A percentile compares a stretch with the other conserved stretches of the same genome.
These are phyloP conservation scores for Nissolia schottii DNA, from an alignment of 306 rosid species.

Conservation along the genomic window DNA sequence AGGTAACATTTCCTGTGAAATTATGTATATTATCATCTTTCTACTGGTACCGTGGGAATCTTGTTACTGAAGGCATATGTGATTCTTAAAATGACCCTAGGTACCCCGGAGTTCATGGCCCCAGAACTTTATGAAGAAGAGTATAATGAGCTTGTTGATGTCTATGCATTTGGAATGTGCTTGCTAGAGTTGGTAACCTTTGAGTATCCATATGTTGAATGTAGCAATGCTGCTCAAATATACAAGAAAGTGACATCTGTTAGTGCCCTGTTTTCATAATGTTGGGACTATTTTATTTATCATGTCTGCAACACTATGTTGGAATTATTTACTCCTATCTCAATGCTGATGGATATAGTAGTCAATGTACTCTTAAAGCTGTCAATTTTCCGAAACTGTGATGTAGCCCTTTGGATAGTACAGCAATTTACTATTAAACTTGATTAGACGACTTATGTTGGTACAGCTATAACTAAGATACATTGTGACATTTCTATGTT, in stretches of 20 bases:
- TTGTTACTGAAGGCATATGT: conserved; percentile 9
- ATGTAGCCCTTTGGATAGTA: conserved; percentile 5
- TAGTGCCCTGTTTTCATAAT: conserved; percentile 33
- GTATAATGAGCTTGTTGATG: conserved; percentile 93
- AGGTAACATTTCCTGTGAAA: conserved; percentile 47
- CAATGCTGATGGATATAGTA: neutral
- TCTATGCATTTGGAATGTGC: conserved; percentile 99
- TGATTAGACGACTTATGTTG: neutral
- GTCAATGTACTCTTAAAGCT: neutral
- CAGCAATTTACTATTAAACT: conserved; percentile 11
- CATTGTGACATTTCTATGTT: neutral
- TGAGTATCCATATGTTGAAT: conserved; percentile 90
- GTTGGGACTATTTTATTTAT: conserved; percentile 17
- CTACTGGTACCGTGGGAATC: neutral
- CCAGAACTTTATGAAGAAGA: conserved; percentile 98
- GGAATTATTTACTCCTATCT: conserved; percentile 11
- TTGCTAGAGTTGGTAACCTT: conserved; percentile 88
- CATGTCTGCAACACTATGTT: neutral
- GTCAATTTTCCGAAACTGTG: neutral
- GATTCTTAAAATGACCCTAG: conserved; percentile 37
- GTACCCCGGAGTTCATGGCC: conserved; percentile 99
- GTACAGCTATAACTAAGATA: neutral
- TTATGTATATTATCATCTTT: conserved; percentile 1
- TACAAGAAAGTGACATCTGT: conserved; percentile 98
- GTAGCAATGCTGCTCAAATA: conserved; percentile 97